These are phyloP conservation scores for Crithidia expoeki DNA, from an alignment of 208 protist species.

Conservation along the genomic window DNA sequence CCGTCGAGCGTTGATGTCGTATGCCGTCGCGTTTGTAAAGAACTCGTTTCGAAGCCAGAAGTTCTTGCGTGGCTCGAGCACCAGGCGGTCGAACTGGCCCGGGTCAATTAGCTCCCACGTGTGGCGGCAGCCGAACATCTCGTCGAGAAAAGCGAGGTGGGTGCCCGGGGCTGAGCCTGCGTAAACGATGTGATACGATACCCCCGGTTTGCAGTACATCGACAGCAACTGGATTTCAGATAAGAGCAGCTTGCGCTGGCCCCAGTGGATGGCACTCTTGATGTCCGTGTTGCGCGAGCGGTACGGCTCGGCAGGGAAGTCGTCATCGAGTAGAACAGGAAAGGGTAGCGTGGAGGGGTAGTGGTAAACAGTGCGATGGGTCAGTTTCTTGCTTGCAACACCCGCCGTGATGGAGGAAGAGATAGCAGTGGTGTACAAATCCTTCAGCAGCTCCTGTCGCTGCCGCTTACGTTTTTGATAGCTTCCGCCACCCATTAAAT, in stretches of 20 bases:
- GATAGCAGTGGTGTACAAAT: slow-evolving; percentile 14
- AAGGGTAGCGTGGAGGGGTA: slow-evolving; percentile 81
- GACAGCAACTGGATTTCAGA: slow-evolving; percentile 96
- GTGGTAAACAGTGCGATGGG: slow-evolving; percentile 59
- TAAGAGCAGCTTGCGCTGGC: slow-evolving; percentile 95
- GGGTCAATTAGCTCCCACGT: slow-evolving; percentile 96
- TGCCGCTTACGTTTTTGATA: slow-evolving; percentile 41
- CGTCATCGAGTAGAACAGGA: slow-evolving; percentile 65
- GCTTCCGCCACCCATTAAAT: slow-evolving; percentile 16
- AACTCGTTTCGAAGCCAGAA: slow-evolving; percentile 93
- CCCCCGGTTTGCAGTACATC: slow-evolving; percentile 66
- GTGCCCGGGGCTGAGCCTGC: slow-evolving; percentile 95
- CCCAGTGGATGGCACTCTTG: slow-evolving; percentile 95
- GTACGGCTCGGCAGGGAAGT: slow-evolving; percentile 84
- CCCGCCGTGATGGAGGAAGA: not conserved
- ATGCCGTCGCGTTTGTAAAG: slow-evolving; percentile 94
- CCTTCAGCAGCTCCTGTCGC: slow-evolving; percentile 35
- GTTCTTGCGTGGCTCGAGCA: slow-evolving; percentile 63
- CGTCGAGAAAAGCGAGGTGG: slow-evolving; percentile 91
- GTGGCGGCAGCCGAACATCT: slow-evolving; percentile 83
- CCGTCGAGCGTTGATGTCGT: slow-evolving; percentile 85
- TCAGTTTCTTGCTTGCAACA: slow-evolving; percentile 11
- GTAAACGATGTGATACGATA: slow-evolving; percentile 94
- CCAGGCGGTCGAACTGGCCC: slow-evolving; percentile 82
- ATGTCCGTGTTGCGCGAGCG: slow-evolving; percentile 76